These are phyloP conservation scores for Entophlyctis luteolus DNA, from an alignment of 192 early-diverging fungal genomes.

Conservation along the genomic window DNA sequence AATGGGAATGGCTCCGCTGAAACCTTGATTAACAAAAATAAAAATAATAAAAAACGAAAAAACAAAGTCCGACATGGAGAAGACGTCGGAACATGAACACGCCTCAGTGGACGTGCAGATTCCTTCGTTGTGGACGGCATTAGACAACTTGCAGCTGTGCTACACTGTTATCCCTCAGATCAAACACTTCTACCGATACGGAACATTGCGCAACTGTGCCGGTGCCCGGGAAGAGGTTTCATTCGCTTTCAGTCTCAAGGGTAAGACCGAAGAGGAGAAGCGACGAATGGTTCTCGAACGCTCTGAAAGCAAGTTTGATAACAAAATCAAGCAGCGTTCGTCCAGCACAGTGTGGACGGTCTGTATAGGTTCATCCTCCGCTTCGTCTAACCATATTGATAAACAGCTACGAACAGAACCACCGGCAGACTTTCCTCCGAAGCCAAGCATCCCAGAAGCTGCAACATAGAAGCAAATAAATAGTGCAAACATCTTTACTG, in stretches of 20 bases:
- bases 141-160: constrained; percentile 29
- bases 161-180: constrained; percentile 37
- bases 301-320: constrained; percentile 32
- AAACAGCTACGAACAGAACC: constrained; percentile 17
- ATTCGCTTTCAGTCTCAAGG: constrained; percentile 45
- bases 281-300: constrained; percentile 31
- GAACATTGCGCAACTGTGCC: constrained; percentile 43
- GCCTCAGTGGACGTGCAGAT: too few relatives aligned
- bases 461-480: background rate
- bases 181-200: constrained; percentile 50
- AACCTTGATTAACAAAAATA: too few relatives aligned
- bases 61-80: too few relatives aligned
- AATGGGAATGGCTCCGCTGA: constrained; percentile 49
- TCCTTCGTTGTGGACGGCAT: background rate
- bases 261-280: constrained; percentile 30
- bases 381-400: background rate
- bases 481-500: too few relatives aligned
- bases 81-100: too few relatives aligned
- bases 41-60: too few relatives aligned
- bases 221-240: constrained; percentile 35
- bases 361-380: background rate
- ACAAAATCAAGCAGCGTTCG: constrained; percentile 35
- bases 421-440: constrained; percentile 15
- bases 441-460: background rate
- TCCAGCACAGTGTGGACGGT: constrained; percentile 46